Evolutionary conservation across 2,329 filamentous ascomycete genomes (phyloP), one percentile per base, ranked within the genome.

Genomic region (Aspergillus ibericus): DNA sequence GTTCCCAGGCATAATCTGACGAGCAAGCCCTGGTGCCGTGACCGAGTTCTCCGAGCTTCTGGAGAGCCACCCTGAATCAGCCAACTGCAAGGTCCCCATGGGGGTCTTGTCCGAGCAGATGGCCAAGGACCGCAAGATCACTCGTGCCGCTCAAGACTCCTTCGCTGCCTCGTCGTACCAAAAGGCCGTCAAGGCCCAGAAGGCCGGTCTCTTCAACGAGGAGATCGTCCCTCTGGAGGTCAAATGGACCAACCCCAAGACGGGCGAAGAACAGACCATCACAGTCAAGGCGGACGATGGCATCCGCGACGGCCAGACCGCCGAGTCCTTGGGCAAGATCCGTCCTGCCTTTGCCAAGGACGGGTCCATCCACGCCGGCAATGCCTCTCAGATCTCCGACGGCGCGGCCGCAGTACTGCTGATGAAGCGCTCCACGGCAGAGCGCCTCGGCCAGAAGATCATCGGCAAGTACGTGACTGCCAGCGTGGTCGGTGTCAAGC

Each of bases 31-130:
- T 22, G 83, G 82, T 46, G 95, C 95, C 61, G 93, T 98, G 15
- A 86, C 88, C 62, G 95, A 98, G 78, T 97, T 98, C 84, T 95
- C 91, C 29, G 91, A 96, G 51, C 84, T 91, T 54, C 87, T 98
- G 63, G 91, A 97, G 73, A 85, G 81, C 69, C 85, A 93, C 81
- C 83, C 86, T 64, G 89, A 95, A 73, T 85, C 93, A 22, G 90
- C 90, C 70, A 96, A 97, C 84, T 99, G 95, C 87, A 97, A 96
- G 81, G 93, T 98, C 3, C 88, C 92, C 75, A 98, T 98, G 95
- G 93, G 93, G 68, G 85, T 92, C 10, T 83, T 98, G 51, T 96
- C 92, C 27, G 95, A 99, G 79, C 78, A 93, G 71, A 97, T 98
- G 93, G 95, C 93, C 67, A 90, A 92, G 78, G 92, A 92, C 74